These are phyloP conservation scores for Ogataea allantospora DNA, from an alignment of 805 yeast genomes.

Conservation along the genomic window DNA sequence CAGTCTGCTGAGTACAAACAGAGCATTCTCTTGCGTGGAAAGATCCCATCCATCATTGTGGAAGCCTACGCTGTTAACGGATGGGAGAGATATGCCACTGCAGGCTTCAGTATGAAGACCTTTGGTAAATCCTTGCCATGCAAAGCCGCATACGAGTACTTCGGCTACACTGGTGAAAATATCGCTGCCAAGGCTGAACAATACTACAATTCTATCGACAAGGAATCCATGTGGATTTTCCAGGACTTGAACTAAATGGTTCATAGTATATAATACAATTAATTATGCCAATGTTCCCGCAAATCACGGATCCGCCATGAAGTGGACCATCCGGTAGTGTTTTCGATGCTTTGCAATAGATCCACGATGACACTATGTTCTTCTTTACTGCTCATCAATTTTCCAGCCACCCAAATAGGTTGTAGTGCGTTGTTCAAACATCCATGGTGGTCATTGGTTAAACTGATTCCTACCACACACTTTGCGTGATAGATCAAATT, in stretches of 20 bases:
- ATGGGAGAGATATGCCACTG: slow-evolving; percentile 95
- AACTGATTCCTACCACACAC: slow-evolving; percentile 36
- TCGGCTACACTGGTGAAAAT: slow-evolving; percentile 90
- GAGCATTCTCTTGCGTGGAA: slow-evolving; percentile 81
- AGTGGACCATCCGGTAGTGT: slow-evolving; percentile 27
- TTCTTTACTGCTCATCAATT: slow-evolving; percentile 25
- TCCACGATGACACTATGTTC: slow-evolving; percentile 26
- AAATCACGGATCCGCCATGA: slow-evolving; percentile 22
- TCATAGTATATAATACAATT: not conserved
- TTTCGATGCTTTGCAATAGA: slow-evolving; percentile 23
- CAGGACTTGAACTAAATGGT: slow-evolving; percentile 28
- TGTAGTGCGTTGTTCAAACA: slow-evolving; percentile 29
- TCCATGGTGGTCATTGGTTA: slow-evolving; percentile 31
- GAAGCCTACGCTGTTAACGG: slow-evolving; percentile 91
- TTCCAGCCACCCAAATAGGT: slow-evolving; percentile 30
- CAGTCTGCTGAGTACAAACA: slow-evolving; percentile 82
- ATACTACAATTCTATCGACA: slow-evolving; percentile 23
- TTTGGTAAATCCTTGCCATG: slow-evolving; percentile 97
- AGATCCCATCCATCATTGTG: slow-evolving; percentile 85
- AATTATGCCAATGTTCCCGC: slow-evolving; percentile 23
- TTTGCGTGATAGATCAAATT: slow-evolving; percentile 37
- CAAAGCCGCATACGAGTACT: slow-evolving; percentile 71
- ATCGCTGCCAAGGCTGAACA: slow-evolving; percentile 50
- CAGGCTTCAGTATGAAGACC: slow-evolving; percentile 90
- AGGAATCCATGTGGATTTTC: slow-evolving; percentile 28